These are phyloP conservation scores for Aspergillus clavatus DNA, from an alignment of 2,329 filamentous ascomycete genomes.

Conservation along the genomic window DNA sequence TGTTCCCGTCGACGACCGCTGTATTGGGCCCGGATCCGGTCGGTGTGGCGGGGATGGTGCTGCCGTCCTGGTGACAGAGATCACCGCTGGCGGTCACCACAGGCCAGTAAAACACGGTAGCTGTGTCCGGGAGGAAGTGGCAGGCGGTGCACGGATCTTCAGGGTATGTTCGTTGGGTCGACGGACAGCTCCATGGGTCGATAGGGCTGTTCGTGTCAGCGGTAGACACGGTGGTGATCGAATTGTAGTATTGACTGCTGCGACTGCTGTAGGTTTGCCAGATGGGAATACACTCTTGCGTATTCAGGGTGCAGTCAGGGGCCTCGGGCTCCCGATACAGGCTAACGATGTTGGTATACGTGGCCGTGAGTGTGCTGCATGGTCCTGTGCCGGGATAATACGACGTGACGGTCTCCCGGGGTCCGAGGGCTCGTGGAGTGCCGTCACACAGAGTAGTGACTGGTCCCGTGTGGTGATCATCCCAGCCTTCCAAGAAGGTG, in stretches of 20 bases:
- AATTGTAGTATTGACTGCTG: slow-evolving; percentile 4
- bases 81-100: slow-evolving; percentile 16
- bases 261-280: slow-evolving; percentile 17
- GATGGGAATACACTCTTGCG: slow-evolving; percentile 18
- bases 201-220: slow-evolving; percentile 21
- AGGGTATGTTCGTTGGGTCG: slow-evolving; percentile 11
- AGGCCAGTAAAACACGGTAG: slow-evolving; percentile 24
- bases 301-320: slow-evolving; percentile 14
- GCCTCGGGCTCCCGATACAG: slow-evolving; percentile 11
- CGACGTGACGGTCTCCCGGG: slow-evolving; percentile 12
- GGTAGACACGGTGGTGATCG: slow-evolving; percentile 4
- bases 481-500: slow-evolving; percentile 7
- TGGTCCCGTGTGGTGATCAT: slow-evolving; percentile 16
- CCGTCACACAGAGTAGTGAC: slow-evolving; percentile 21
- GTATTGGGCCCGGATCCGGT: slow-evolving; percentile 15
- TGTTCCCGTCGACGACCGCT: slow-evolving; percentile 16
- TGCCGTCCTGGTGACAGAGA: slow-evolving; percentile 18
- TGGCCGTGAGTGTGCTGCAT: slow-evolving; percentile 8
- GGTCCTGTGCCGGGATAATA: slow-evolving; percentile 18
- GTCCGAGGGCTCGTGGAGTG: slow-evolving; percentile 15
- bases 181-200: slow-evolving; percentile 10
- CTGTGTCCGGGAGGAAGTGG: slow-evolving; percentile 18
- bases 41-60: slow-evolving; percentile 13
- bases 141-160: slow-evolving; percentile 17
- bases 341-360: background rate